Evolutionary conservation across 2,329 filamentous ascomycete genomes (phyloP).

Genomic region (Aschersonia sp.): DNA sequence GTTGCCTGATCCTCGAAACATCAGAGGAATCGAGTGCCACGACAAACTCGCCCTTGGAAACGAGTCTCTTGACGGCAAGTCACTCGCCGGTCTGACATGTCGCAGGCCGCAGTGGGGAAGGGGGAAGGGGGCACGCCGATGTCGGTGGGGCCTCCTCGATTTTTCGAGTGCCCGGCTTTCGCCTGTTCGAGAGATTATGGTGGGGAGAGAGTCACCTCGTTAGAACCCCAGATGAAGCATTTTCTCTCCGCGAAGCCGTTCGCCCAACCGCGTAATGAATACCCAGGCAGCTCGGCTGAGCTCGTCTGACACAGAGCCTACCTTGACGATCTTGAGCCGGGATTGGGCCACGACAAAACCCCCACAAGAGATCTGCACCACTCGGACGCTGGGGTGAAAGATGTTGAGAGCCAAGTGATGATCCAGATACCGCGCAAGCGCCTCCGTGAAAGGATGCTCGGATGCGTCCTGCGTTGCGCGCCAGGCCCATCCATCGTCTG

Average conservation of each 20-base stretch:
- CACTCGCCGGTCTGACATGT: too few species aligned
- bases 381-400: constrained; percentile 37
- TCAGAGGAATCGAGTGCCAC: background rate
- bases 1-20: too few species aligned
- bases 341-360: constrained; percentile 40
- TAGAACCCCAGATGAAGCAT: constrained; percentile 3
- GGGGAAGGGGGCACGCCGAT: background rate
- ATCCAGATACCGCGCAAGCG: constrained; percentile 32
- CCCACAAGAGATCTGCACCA: constrained; percentile 38
- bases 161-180: background rate
- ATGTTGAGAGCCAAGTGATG: constrained; percentile 40
- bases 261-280: constrained; percentile 20
- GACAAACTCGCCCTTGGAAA: background rate
- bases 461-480: constrained; percentile 10
- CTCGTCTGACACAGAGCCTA: constrained; percentile 14
- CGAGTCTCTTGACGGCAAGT: too few species aligned
- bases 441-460: constrained; percentile 30
- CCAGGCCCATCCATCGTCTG: constrained; percentile 41
- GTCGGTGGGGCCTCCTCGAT: background rate
- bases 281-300: constrained; percentile 21
- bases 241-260: constrained; percentile 15
- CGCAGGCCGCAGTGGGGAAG: too few species aligned
- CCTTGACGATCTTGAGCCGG: constrained; percentile 30
- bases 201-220: too few species aligned
- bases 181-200: background rate